Evolutionary conservation across 2,329 filamentous ascomycete species (phyloP).

Genomic region (Monosporascus sp.): DNA sequence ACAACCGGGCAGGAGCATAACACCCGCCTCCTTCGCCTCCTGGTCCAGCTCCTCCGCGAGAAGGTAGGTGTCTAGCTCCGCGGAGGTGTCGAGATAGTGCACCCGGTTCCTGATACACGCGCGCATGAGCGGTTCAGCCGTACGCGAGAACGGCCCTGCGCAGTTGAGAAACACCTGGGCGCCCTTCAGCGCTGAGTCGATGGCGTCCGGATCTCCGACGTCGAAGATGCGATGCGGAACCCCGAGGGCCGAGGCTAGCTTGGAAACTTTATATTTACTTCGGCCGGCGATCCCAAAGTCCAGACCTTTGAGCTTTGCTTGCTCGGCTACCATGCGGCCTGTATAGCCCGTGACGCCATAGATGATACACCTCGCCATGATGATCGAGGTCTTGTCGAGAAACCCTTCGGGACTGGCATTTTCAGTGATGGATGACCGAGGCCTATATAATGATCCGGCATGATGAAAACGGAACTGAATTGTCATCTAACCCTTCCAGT

Average conservation of each 20-base stretch:
- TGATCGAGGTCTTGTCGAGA: too few species aligned
- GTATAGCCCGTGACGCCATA: slow-evolving; percentile 19
- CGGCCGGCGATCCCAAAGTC: slow-evolving; percentile 8
- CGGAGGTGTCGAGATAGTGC: slow-evolving; percentile 18
- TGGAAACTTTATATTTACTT: not conserved
- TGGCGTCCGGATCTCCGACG: not conserved
- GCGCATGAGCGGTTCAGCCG: slow-evolving; percentile 10
- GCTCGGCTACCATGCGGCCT: slow-evolving; percentile 10
- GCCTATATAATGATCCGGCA: too few species aligned
- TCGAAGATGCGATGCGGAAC: slow-evolving; percentile 6
- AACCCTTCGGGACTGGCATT: too few species aligned
- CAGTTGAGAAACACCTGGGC: slow-evolving; percentile 14
- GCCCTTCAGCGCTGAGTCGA: slow-evolving; percentile 1
- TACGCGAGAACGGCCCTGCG: slow-evolving; percentile 14
- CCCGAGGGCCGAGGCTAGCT: not conserved
- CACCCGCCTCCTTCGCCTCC: slow-evolving; percentile 4
- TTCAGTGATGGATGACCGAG: too few species aligned
- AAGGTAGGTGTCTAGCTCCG: slow-evolving; percentile 15
- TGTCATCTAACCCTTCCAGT: too few species aligned
- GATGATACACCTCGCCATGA: slow-evolving; percentile 4
- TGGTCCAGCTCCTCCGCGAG: slow-evolving; percentile 2
- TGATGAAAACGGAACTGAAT: too few species aligned
- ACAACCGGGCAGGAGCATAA: slow-evolving; percentile 17
- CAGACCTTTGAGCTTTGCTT: slow-evolving; percentile 8
- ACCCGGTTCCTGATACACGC: slow-evolving; percentile 11